Evolutionary conservation across 495 filamentous ascomycete species (phyloP).

Genomic region (Pyrenopolyporus hunteri): DNA sequence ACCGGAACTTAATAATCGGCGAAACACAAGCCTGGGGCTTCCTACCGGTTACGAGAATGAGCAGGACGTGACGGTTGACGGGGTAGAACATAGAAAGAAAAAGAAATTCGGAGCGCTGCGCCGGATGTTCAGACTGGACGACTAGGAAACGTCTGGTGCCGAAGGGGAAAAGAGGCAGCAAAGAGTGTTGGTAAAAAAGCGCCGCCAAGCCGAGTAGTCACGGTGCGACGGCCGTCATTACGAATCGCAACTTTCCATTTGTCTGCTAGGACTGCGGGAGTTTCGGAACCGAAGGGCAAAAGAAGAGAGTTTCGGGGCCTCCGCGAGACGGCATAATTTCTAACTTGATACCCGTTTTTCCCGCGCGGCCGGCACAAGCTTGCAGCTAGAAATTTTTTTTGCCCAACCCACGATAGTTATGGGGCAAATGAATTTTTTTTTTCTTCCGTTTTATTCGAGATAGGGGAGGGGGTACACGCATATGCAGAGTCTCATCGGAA

Average conservation of each 20-base stretch:
- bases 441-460: constrained; percentile 2
- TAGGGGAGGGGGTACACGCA: constrained; percentile 15
- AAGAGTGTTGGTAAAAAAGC: constrained; percentile 32
- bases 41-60: constrained; percentile 14
- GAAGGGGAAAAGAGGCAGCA: constrained; percentile 21
- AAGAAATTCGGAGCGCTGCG: constrained; percentile 65
- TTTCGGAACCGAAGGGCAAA: constrained; percentile 14
- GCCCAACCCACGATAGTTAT: constrained; percentile 24
- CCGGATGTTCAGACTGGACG: constrained; percentile 61
- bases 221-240: constrained; percentile 16
- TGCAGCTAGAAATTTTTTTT: constrained; percentile 33
- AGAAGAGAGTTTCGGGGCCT: constrained; percentile 15
- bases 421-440: constrained; percentile 21
- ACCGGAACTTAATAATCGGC: constrained; percentile 16
- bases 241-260: constrained; percentile 23
- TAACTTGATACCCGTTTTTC: constrained; percentile 36
- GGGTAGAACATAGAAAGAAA: constrained; percentile 57
- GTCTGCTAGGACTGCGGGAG: constrained; percentile 22
- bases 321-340: constrained; percentile 25
- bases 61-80: constrained; percentile 34
- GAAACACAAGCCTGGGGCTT: constrained; percentile 33
- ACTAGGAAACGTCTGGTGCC: constrained; percentile 43
- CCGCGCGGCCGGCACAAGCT: constrained; percentile 26
- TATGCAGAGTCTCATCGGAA: constrained; percentile 27
- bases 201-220: constrained; percentile 20